Base-by-base conservation (phyloP, 352 stramenopile genomes). In the Globisporangium heterothallicum region DNA sequence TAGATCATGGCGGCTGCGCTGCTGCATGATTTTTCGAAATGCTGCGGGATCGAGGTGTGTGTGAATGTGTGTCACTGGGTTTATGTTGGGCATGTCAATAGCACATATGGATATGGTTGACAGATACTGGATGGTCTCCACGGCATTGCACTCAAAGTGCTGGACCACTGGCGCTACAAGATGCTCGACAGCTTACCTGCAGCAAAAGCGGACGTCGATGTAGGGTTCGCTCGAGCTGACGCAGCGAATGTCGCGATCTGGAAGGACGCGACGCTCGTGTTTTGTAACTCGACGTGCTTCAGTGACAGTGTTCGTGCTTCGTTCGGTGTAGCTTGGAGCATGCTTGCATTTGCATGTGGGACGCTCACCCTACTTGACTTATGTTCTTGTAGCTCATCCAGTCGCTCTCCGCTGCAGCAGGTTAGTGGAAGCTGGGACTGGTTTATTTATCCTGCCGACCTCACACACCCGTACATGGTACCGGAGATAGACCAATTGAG, bases 201-300 rank as follows among this genome's bases (percentile, higher is more conserved):
- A 24, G 64, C 72, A 3, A 86, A 86, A 45, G 63, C 43, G 0
- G 66, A 81, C 27, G 63, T 84, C 26, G 72, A 86, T 46, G 66
- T 86, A 14, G 72, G 70, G 6, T 86, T 83, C 29, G 64, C 53
- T 24, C 78, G 78, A 44, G 71, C 51, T 0, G 75, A 86, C 43
- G 72, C 64, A 5, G 59, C 66, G 21, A 70, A 81, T 14, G 56
- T 65, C 8, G 68, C 77, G n/a, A 49, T 81, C 41, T 86, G 75
- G 75, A 45, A 49, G 4, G 75, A 86, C 49, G 75, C 70, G 21
- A 79, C 75, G 26, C 53, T 86, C 25, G 64, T 86, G 24, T 75
- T 86, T 45, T 86, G 75, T 59, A 86, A 86, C 50, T 68, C 73
- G 48, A 86, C 75, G 38, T 86, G 75, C 53, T 86, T 86, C 42